phyloP scores from a whole-genome alignment of 352 stramenopile species.

The Hyaloperonospora arabidopsidis region DNA sequence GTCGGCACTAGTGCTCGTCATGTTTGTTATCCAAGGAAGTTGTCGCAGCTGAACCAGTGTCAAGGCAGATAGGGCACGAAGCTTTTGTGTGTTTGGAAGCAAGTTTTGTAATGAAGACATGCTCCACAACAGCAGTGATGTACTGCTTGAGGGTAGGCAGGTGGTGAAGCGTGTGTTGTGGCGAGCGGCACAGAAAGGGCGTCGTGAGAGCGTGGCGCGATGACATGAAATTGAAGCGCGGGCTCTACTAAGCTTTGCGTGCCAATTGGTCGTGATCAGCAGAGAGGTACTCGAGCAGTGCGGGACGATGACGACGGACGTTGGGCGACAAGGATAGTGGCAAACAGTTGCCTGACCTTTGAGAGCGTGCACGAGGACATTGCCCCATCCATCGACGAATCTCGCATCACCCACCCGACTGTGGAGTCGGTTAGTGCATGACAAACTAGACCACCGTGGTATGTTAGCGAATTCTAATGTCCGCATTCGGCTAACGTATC shows the following conservation, averaged over 20 bases:
- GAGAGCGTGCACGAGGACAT: not conserved
- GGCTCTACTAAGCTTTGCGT: constrained; percentile 22
- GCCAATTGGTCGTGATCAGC: constrained; percentile 27
- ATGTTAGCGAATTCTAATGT: too few species aligned
- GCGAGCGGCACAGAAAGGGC: constrained; percentile 26
- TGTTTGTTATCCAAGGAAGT: constrained; percentile 9
- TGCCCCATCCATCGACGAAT: too few species aligned
- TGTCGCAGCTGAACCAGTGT: constrained; percentile 3
- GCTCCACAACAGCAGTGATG: constrained; percentile 4
- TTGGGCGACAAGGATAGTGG: constrained; percentile 13
- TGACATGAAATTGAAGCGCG: constrained; percentile 26
- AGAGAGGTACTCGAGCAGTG: too few species aligned
- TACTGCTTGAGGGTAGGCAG: constrained; percentile 20
- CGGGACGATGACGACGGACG: constrained; percentile 19
- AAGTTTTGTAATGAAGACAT: constrained; percentile 33
- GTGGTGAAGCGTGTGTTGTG: constrained; percentile 12
- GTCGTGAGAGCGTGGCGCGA: constrained; percentile 14
- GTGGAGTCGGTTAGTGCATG: too few species aligned
- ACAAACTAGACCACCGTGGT: too few species aligned
- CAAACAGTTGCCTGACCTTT: constrained; percentile 6
- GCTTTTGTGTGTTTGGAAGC: constrained; percentile 19
- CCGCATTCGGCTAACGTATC: too few species aligned
- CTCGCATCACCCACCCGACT: too few species aligned
- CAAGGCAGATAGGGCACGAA: constrained; percentile 5
- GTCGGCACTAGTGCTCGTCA: constrained; percentile 53